These are phyloP conservation scores for Diospyros lotus DNA, from an alignment of 148 eudicot species.

Conservation along the genomic window DNA sequence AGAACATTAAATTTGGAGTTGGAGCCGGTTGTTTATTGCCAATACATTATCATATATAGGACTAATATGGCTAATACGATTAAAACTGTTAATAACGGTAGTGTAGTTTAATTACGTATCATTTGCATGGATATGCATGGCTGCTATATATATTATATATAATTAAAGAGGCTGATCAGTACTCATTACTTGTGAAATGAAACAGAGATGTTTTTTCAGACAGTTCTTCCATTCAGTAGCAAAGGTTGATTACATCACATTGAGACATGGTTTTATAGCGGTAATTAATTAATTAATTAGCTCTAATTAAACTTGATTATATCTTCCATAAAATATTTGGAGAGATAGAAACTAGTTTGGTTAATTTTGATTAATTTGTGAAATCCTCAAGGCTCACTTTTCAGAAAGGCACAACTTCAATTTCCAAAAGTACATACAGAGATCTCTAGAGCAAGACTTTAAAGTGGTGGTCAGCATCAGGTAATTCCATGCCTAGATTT, in stretches of 20 bases:
- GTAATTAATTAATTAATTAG: too few species aligned
- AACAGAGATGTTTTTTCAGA: conserved; percentile 39
- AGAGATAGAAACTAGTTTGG: neutral
- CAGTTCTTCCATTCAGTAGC: conserved; percentile 41
- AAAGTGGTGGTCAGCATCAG: conserved; percentile 41
- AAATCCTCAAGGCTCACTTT: conserved; percentile 30
- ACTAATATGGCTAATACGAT: too few species aligned
- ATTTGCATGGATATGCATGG: neutral
- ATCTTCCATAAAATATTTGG: neutral
- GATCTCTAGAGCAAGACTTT: conserved; percentile 39
- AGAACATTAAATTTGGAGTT: too few species aligned
- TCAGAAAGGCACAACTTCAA: conserved; percentile 30
- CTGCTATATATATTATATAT: neutral
- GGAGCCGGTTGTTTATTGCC: too few species aligned
- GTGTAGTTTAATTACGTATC: too few species aligned
- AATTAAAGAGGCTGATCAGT: neutral
- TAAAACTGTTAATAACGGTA: too few species aligned
- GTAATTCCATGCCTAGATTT: neutral
- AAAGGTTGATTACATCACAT: conserved; percentile 34
- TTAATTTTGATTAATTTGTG: neutral
- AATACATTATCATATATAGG: too few species aligned
- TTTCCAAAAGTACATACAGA: conserved; percentile 37
- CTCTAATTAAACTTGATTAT: neutral
- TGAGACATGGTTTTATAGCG: conserved; percentile 43
- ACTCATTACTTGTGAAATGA: conserved; percentile 4